A percentile compares a stretch with the other conserved stretches of the same genome.
These are phyloP conservation scores for Aspergillus taichungensis DNA, from an alignment of 495 filamentous ascomycete genomes.

Conservation along the genomic window DNA sequence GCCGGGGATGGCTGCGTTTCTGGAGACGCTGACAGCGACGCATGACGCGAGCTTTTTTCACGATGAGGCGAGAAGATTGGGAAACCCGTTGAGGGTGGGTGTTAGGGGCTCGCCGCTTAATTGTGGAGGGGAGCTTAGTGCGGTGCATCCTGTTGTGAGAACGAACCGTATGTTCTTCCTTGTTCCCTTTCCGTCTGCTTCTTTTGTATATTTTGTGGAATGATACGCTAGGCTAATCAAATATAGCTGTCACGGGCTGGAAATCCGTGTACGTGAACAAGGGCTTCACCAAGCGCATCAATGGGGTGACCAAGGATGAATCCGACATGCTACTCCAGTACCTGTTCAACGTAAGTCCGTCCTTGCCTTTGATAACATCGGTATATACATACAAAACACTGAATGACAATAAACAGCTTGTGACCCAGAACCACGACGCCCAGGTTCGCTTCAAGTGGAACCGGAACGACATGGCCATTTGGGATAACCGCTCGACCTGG, in stretches of 20 bases:
- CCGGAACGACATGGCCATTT: slow-evolving; percentile 58
- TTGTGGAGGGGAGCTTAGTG: slow-evolving; percentile 46
- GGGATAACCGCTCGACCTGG: slow-evolving; percentile 65
- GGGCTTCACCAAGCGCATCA: slow-evolving; percentile 52
- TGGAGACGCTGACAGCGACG: slow-evolving; percentile 58
- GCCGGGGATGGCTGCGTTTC: slow-evolving; percentile 48
- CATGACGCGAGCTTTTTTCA: slow-evolving; percentile 47
- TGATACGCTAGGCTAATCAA: neutral
- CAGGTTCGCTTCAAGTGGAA: slow-evolving; percentile 62
- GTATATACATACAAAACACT: neutral
- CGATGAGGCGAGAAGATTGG: slow-evolving; percentile 20
- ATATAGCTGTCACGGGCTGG: slow-evolving; percentile 61
- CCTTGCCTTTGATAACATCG: slow-evolving; percentile 29
- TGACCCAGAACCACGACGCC: slow-evolving; percentile 66
- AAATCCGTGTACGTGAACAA: slow-evolving; percentile 61
- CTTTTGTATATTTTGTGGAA: neutral
- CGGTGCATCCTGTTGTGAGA: slow-evolving; percentile 62
- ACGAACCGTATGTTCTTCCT: slow-evolving; percentile 50
- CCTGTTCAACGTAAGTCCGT: slow-evolving; percentile 33
- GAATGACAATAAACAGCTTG: slow-evolving; percentile 24
- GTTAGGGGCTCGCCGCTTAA: slow-evolving; percentile 48
- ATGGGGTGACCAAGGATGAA: slow-evolving; percentile 40
- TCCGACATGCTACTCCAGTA: slow-evolving; percentile 26
- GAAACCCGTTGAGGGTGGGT: slow-evolving; percentile 18
- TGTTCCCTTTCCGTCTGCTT: neutral